Evolutionary conservation across 2,329 filamentous ascomycete species (phyloP).

Genomic region (Pestalotiopsis sp.): DNA sequence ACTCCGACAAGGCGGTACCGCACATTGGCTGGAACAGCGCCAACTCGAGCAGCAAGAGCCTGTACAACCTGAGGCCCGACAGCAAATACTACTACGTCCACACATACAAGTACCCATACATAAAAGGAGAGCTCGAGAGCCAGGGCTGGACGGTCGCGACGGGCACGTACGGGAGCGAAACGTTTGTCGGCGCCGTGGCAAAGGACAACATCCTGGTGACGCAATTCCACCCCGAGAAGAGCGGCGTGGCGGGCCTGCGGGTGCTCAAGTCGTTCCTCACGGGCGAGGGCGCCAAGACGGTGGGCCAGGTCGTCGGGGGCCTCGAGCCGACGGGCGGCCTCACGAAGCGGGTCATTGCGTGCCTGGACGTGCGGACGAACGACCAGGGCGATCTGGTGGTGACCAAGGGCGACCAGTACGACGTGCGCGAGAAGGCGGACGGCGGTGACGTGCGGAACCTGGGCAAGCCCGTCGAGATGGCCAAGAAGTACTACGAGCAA

Average conservation of each 20-base stretch:
- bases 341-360: constrained; percentile 92
- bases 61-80: constrained; percentile 76
- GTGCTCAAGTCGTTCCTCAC: constrained; percentile 84
- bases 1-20: constrained; percentile 82
- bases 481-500: constrained; percentile 90
- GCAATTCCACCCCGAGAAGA: constrained; percentile 98
- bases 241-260: constrained; percentile 81
- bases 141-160: constrained; percentile 93
- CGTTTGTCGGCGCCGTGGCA: constrained; percentile 88
- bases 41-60: constrained; percentile 53
- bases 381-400: constrained; percentile 94
- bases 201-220: constrained; percentile 85
- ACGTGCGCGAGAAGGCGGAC: constrained; percentile 84
- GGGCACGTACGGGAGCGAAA: constrained; percentile 81
- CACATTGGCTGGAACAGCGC: constrained; percentile 99
- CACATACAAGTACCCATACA: constrained; percentile 83
- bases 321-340: constrained; percentile 61
- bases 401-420: constrained; percentile 98
- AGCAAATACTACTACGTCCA: constrained; percentile 99
- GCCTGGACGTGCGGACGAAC: constrained; percentile 92
- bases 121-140: constrained; percentile 69
- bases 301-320: constrained; percentile 37
- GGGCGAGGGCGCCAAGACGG: constrained; percentile 59
- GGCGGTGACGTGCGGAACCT: constrained; percentile 79
- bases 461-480: constrained; percentile 95